Evolutionary conservation across 1,284 basidiomycete genomes (phyloP), one percentile per base, ranked within the genome.

Genomic region (Ustilago loliicola): DNA sequence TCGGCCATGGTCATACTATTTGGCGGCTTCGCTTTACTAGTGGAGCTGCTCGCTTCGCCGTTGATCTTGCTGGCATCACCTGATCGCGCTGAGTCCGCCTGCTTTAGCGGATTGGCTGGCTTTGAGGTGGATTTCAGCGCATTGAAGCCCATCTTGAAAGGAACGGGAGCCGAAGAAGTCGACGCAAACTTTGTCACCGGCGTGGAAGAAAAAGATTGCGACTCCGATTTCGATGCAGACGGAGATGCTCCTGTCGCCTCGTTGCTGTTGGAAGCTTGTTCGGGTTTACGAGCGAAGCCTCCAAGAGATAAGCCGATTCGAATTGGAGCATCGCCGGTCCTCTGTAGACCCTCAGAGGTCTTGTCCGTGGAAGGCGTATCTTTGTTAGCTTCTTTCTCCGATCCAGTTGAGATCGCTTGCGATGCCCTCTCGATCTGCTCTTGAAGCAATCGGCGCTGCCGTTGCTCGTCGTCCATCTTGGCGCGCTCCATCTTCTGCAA

Each of bases 401-500:
- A 21, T 1, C 3, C 51, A 1, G 34, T 84, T n/a, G 86, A 85
- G 1, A 87, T 84, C n/a, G 86, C 70, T 15, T 74, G 61, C 0
- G 65, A 56, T 23, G 97, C 96, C 32, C 94, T 90, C 82, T 94
- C 94, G 67, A 99, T 99, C 88, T 99, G 96, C 82, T 98, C 95
- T 27, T 93, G 90, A 66, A 99, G 93, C 70, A 96, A 90, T 82
- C 91, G 89, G 15, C 97, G 91, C 87, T 98, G 94, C 32, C 97
- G 91, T 87, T 95, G 93, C 87, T 99, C 97, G 84, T 98, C 96
- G 47, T 94, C 95, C 86, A 92, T 92, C 58, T 93, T 93, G 36
- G 92, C 90, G 9, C 96, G 90, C 83, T 99, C 95, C 88, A 96
- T 95, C 89, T 97, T 97, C 91, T 36, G 95, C 93, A 87, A 94